These are phyloP conservation scores for Aspergillus nanangensis DNA, from an alignment of 495 filamentous ascomycete genomes.

Conservation along the genomic window DNA sequence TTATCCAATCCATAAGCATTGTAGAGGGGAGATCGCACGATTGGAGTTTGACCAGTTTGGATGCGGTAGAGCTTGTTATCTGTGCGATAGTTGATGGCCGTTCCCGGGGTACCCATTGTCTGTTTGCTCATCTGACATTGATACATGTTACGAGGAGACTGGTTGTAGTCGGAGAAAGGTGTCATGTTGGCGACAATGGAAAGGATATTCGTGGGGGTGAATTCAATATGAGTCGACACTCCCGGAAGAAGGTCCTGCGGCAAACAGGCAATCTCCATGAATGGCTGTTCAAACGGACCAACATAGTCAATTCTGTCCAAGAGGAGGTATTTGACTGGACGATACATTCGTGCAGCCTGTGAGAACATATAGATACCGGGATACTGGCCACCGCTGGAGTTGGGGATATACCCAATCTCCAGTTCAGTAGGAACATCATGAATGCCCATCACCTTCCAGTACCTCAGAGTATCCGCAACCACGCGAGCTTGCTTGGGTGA, in stretches of 20 bases:
- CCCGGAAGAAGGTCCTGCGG: constrained; percentile 79
- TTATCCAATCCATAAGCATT: constrained; percentile 97
- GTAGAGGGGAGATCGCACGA: constrained; percentile 86
- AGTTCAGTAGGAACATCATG: constrained; percentile 79
- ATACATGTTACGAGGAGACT: constrained; percentile 99
- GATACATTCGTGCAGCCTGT: constrained; percentile 75
- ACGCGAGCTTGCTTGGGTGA: constrained; percentile 71
- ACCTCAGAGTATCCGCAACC: constrained; percentile 78
- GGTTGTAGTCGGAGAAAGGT: constrained; percentile 98
- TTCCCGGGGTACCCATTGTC: constrained; percentile 94
- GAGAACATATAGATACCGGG: constrained; percentile 95
- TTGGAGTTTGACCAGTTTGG: constrained; percentile 93
- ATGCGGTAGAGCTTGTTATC: constrained; percentile 96
- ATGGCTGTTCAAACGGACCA: constrained; percentile 92
- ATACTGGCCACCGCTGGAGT: constrained; percentile 83
- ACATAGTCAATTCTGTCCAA: constrained; percentile 80
- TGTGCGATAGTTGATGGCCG: constrained; percentile 78
- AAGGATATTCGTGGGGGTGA: constrained; percentile 91
- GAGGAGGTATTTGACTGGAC: constrained; percentile 88
- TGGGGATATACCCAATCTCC: constrained; percentile 88
- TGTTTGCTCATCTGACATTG: constrained; percentile 99
- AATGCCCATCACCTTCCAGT: constrained; percentile 93
- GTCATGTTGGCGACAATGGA: constrained; percentile 99
- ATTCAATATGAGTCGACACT: constrained; percentile 89
- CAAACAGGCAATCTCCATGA: constrained; percentile 93